Conservation (phyloP, 1,139 yeast genomes). For the Debaryomycetaceae sp. region DNA sequence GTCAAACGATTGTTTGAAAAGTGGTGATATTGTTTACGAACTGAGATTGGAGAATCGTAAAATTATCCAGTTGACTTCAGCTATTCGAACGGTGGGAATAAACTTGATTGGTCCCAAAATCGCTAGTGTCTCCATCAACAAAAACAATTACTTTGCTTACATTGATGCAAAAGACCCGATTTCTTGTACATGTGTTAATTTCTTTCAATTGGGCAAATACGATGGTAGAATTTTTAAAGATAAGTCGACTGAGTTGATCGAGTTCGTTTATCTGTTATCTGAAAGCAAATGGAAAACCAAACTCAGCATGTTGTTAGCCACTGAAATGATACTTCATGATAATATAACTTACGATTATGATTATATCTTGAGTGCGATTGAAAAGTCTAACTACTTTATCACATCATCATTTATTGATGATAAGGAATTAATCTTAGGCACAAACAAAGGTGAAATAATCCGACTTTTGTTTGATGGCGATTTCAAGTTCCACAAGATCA, state of each 20-base stretch:
- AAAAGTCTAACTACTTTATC: background rate
- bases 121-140: background rate
- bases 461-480: background rate
- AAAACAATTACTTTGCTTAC: background rate
- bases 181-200: background rate
- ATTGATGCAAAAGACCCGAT: background rate
- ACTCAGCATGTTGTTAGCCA: background rate
- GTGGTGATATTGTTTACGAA: background rate
- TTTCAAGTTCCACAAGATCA: background rate
- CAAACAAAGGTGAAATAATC: conserved; percentile 4
- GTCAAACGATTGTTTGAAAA: background rate
- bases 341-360: background rate
- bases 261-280: background rate
- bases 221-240: background rate
- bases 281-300: background rate
- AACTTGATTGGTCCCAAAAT: background rate
- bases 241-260: background rate
- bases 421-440: conserved; percentile 5
- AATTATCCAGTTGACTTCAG: background rate
- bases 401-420: conserved; percentile 3
- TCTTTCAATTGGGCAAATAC: background rate
- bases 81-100: background rate
- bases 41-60: background rate
- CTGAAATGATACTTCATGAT: background rate
- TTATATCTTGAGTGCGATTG: background rate